Conservation (phyloP, 768 basidiomycete genomes). For the Lentinula aciculospora region DNA sequence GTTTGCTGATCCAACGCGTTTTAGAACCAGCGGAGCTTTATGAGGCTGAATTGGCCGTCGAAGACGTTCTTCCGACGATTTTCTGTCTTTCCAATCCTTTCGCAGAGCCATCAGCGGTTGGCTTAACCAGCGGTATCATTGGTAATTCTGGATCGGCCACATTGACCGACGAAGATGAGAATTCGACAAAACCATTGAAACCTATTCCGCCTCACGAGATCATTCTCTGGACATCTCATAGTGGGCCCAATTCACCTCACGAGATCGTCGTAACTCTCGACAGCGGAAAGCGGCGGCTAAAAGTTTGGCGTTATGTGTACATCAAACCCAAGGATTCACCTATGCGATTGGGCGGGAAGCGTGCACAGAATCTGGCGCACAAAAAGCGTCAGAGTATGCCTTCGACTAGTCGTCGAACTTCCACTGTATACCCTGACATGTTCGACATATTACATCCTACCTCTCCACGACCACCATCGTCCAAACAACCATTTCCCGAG, state of each 20-base stretch:
- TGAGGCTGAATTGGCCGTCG: slow-evolving; percentile 62
- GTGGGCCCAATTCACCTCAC: slow-evolving; percentile 32
- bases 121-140: slow-evolving; percentile 56
- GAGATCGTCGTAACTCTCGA: slow-evolving; percentile 58
- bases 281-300: slow-evolving; percentile 42
- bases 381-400: slow-evolving; percentile 35
- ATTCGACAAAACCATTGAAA: slow-evolving; percentile 41
- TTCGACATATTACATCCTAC: slow-evolving; percentile 27
- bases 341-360: slow-evolving; percentile 26
- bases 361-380: slow-evolving; percentile 20
- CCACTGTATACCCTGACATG: slow-evolving; percentile 28
- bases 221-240: slow-evolving; percentile 54
- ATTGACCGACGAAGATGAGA: slow-evolving; percentile 52
- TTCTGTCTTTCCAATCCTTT: slow-evolving; percentile 77
- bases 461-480: slow-evolving; percentile 30
- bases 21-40: slow-evolving; percentile 61
- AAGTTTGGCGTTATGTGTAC: slow-evolving; percentile 72
- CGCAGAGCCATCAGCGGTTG: slow-evolving; percentile 67
- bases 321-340: slow-evolving; percentile 55
- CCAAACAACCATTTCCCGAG: slow-evolving; percentile 29
- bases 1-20: slow-evolving; percentile 72
- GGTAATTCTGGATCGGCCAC: slow-evolving; percentile 27
- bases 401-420: slow-evolving; percentile 31
- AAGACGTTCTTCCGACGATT: slow-evolving; percentile 70
- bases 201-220: slow-evolving; percentile 60